These are phyloP conservation scores for Yamadazyma epiphylla DNA, from an alignment of 1,139 yeast species.

Conservation along the genomic window DNA sequence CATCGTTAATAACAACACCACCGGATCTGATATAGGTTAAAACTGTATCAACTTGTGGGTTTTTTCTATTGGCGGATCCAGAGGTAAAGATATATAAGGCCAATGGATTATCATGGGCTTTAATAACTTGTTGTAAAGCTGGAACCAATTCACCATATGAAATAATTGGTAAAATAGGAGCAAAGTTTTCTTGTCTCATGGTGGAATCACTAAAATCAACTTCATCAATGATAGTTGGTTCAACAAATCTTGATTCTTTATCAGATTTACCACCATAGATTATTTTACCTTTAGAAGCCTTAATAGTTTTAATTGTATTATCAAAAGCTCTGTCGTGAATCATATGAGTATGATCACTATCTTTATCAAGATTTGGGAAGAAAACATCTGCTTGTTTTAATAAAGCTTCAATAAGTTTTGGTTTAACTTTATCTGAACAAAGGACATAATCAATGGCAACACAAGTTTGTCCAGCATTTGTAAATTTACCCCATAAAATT, in stretches of 20 bases:
- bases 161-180: constrained; percentile 79
- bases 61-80: constrained; percentile 31
- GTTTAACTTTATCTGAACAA: constrained; percentile 56
- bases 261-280: constrained; percentile 56
- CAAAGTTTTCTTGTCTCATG: constrained; percentile 79
- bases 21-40: constrained; percentile 67
- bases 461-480: constrained; percentile 89
- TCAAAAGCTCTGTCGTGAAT: constrained; percentile 58
- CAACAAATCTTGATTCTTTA: constrained; percentile 46
- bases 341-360: constrained; percentile 57
- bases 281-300: constrained; percentile 52
- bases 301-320: constrained; percentile 45
- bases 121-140: constrained; percentile 47
- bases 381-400: constrained; percentile 38
- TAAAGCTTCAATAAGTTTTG: constrained; percentile 48
- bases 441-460: constrained; percentile 82
- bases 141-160: constrained; percentile 45
- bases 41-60: constrained; percentile 50
- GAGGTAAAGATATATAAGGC: constrained; percentile 75
- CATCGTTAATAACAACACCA: constrained; percentile 67
- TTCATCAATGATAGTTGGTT: constrained; percentile 71
- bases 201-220: constrained; percentile 63
- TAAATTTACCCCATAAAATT: constrained; percentile 72
- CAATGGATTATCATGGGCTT: constrained; percentile 77
- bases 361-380: constrained; percentile 23